These are phyloP conservation scores for Gaertneriomyces sp. DNA, from an alignment of 192 early-diverging fungal genomes.

Conservation along the genomic window DNA sequence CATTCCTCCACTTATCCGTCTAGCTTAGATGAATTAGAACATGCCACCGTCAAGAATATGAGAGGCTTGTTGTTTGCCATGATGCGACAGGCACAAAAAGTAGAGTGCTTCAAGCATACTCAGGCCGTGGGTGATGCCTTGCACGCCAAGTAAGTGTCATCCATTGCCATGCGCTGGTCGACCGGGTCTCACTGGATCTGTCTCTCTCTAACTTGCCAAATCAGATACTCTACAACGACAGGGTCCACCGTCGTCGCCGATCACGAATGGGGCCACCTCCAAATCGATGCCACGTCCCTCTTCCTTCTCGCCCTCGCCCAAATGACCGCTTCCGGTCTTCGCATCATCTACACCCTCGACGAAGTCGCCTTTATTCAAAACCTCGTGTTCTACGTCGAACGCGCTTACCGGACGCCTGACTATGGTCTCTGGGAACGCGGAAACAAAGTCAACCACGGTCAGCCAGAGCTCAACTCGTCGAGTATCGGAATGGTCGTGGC, in stretches of 20 bases:
- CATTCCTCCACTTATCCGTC: neutral
- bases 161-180: neutral
- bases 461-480: slow-evolving; percentile 82
- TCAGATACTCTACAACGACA: slow-evolving; percentile 71
- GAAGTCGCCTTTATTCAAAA: slow-evolving; percentile 85
- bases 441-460: slow-evolving; percentile 83
- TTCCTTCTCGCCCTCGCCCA: slow-evolving; percentile 76
- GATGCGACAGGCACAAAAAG: slow-evolving; percentile 80
- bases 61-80: slow-evolving; percentile 74
- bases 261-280: slow-evolving; percentile 81
- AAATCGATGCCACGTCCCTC: slow-evolving; percentile 83
- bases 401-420: slow-evolving; percentile 64
- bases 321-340: slow-evolving; percentile 75
- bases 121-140: slow-evolving; percentile 71
- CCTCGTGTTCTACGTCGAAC: slow-evolving; percentile 84
- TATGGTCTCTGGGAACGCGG: slow-evolving; percentile 89
- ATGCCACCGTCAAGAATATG: slow-evolving; percentile 84
- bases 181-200: too few species aligned
- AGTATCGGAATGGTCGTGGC: slow-evolving; percentile 86
- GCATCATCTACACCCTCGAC: slow-evolving; percentile 76
- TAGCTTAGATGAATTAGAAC: slow-evolving; percentile 72
- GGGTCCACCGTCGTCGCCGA: slow-evolving; percentile 84
- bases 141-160: slow-evolving; percentile 65
- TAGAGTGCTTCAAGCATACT: slow-evolving; percentile 79
- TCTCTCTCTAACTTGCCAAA: slow-evolving; percentile 7